A percentile compares a stretch with the other conserved stretches of the same genome.
phyloP scores from a whole-genome alignment of 768 basidiomycete genomes.

The Hypholoma fasciculare region DNA sequence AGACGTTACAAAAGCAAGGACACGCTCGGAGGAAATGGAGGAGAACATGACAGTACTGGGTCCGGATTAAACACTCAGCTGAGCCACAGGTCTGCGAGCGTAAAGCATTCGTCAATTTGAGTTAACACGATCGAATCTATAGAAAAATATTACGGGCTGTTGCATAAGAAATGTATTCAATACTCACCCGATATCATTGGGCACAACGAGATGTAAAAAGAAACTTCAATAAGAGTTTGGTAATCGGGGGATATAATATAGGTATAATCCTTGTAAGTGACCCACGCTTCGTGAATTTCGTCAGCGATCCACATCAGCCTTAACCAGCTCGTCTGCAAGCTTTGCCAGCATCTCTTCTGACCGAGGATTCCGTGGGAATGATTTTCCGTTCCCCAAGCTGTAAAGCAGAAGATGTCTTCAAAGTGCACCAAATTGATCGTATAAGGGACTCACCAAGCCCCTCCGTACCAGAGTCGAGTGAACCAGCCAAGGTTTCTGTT shows the following conservation, averaged over 20 bases:
- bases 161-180: not conserved
- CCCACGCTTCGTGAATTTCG: not conserved
- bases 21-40: not conserved
- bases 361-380: conserved; percentile 67
- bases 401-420: conserved; percentile 1
- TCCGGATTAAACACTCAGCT: not conserved
- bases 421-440: not conserved
- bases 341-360: conserved; percentile 67
- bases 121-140: not conserved
- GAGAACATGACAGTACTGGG: not conserved
- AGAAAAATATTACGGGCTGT: not conserved
- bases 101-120: too few species aligned
- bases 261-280: not conserved
- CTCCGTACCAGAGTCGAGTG: conserved; percentile 57
- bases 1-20: not conserved
- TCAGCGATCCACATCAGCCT: conserved; percentile 50
- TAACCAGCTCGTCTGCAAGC: conserved; percentile 62
- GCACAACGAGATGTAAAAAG: not conserved
- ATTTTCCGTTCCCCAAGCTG: conserved; percentile 66
- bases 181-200: not conserved
- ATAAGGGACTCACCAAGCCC: conserved; percentile 52
- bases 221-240: not conserved
- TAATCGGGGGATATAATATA: not conserved
- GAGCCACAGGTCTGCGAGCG: too few species aligned
- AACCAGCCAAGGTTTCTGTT: conserved; percentile 51